These are phyloP conservation scores for Penicillium roqueforti DNA, from an alignment of 495 filamentous ascomycete species.

Conservation along the genomic window DNA sequence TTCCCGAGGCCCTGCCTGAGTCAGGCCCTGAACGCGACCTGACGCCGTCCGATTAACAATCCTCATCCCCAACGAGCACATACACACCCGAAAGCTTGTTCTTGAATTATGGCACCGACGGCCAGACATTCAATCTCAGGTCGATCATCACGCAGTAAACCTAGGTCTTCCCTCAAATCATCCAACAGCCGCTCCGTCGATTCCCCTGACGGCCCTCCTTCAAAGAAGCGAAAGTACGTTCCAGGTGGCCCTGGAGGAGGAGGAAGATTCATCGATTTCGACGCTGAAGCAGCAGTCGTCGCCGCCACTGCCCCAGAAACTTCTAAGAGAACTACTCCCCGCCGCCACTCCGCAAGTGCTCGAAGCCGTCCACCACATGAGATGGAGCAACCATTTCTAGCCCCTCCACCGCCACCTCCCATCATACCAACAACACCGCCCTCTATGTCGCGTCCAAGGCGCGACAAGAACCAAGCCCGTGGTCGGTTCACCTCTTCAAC, in stretches of 20 bases:
- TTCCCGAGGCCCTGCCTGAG: background rate
- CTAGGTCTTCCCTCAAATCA: conserved; percentile 32
- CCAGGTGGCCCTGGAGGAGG: conserved; percentile 79
- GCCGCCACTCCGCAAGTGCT: conserved; percentile 26
- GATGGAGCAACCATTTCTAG: conserved; percentile 21
- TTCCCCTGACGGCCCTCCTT: conserved; percentile 44
- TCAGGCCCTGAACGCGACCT: conserved; percentile 19
- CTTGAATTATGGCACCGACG: conserved; percentile 22
- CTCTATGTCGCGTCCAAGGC: conserved; percentile 45
- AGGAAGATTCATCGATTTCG: conserved; percentile 67
- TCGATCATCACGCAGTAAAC: conserved; percentile 31
- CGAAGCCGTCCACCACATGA: conserved; percentile 30
- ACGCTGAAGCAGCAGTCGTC: conserved; percentile 23
- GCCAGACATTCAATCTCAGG: conserved; percentile 27
- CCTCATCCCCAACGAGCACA: conserved; percentile 14
- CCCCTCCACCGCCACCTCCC: conserved; percentile 34
- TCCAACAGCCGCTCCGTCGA: conserved; percentile 29
- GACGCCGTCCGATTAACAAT: conserved; percentile 23
- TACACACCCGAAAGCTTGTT: conserved; percentile 10
- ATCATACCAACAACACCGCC: conserved; percentile 41
- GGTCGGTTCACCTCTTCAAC: conserved; percentile 72
- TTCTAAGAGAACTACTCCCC: conserved; percentile 15
- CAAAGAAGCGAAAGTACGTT: conserved; percentile 60
- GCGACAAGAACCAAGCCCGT: conserved; percentile 48
- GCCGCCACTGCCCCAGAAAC: background rate